These are phyloP conservation scores for Coleophoma eucalyptorum DNA, from an alignment of 2,329 filamentous ascomycete genomes.

Conservation along the genomic window DNA sequence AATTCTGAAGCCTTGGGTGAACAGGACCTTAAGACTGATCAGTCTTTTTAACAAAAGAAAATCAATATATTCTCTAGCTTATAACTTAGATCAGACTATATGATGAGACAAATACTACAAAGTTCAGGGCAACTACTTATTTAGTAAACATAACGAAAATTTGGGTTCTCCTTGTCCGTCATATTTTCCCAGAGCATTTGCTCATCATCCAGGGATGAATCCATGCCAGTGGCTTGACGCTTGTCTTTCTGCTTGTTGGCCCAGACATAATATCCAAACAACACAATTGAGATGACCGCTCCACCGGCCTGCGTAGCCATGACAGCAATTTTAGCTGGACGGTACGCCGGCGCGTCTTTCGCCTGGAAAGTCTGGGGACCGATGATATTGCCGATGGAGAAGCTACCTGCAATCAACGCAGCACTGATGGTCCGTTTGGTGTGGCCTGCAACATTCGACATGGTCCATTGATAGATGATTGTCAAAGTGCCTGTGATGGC, in stretches of 20 bases:
- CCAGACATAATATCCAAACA: constrained; percentile 49
- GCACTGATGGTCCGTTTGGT: constrained; percentile 48
- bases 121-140: background rate
- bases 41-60: too few relatives aligned
- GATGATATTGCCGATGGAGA: constrained; percentile 51
- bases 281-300: constrained; percentile 32
- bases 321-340: constrained; percentile 48
- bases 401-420: constrained; percentile 42
- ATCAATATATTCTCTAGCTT: too few relatives aligned
- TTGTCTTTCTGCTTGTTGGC: constrained; percentile 34
- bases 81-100: too few relatives aligned
- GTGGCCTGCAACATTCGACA: constrained; percentile 44
- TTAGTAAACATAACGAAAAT: constrained; percentile 48
- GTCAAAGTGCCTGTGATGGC: constrained; percentile 41
- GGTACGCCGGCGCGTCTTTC: constrained; percentile 44
- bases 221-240: constrained; percentile 32
- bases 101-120: too few relatives aligned
- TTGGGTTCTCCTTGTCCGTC: constrained; percentile 54
- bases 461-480: constrained; percentile 42
- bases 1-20: too few relatives aligned
- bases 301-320: constrained; percentile 36
- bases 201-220: constrained; percentile 30
- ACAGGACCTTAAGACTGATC: too few relatives aligned
- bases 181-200: constrained; percentile 37
- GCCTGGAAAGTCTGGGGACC: constrained; percentile 51